Percentiles rank a stretch among this genome's conserved stretches.
phyloP scores from a whole-genome alignment of 75 land plant genomes.

The Pinus albicaulis region DNA sequence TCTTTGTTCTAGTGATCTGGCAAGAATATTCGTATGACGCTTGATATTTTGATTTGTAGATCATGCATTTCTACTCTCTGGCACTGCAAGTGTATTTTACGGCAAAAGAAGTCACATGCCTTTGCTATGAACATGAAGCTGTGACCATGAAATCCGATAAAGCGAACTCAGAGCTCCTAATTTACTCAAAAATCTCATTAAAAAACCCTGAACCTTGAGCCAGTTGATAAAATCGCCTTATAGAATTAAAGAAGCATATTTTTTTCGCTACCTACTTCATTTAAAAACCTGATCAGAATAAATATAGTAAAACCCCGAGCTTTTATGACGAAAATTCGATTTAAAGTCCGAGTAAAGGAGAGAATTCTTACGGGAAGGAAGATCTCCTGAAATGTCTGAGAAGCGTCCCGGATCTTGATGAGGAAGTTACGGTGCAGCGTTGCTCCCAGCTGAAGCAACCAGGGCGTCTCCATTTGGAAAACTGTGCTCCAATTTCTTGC shows the following conservation, averaged over 20 bases:
- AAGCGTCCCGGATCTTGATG: conserved; percentile 27
- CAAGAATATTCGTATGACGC: too few species aligned
- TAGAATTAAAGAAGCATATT: not conserved
- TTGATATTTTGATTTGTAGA: too few species aligned
- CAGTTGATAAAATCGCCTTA: not conserved
- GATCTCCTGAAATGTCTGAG: conserved; percentile 27
- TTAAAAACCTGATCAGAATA: not conserved
- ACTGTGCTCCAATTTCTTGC: too few species aligned
- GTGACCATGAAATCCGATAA: too few species aligned
- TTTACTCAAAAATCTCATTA: not conserved
- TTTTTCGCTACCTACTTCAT: not conserved
- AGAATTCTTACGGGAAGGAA: conserved; percentile 21
- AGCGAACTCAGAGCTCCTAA: not conserved
- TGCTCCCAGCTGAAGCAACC: conserved; percentile 22
- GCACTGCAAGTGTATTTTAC: too few species aligned
- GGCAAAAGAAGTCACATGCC: too few species aligned
- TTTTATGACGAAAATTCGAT: not conserved
- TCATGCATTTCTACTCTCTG: too few species aligned
- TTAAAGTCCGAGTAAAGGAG: not conserved
- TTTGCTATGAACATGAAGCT: too few species aligned
- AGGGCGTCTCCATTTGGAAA: conserved; percentile 20
- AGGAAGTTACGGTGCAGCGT: conserved; percentile 29
- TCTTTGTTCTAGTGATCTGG: too few species aligned
- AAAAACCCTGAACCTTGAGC: not conserved
- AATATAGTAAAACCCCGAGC: not conserved